A percentile compares a stretch with the other conserved stretches of the same genome.
phyloP scores from a whole-genome alignment of 2,329 filamentous ascomycete species.

The Emergomyces pasteurianus region DNA sequence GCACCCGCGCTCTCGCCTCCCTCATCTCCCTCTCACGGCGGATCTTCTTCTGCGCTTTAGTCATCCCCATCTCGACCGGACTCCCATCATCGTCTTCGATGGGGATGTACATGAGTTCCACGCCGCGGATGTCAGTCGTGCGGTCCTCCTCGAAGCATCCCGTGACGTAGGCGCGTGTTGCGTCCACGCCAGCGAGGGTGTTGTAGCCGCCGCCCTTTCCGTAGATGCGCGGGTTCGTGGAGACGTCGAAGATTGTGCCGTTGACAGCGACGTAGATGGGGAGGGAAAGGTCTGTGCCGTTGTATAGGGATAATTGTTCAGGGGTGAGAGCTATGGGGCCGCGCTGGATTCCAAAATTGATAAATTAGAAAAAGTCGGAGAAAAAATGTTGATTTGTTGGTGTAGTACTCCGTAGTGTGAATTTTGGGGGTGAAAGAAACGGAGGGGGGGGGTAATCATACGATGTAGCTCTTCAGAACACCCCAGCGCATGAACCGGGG shows the following conservation, averaged over 20 bases:
- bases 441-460: slow-evolving; percentile 30
- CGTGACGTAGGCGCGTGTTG: slow-evolving; percentile 78
- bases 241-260: slow-evolving; percentile 54
- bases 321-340: slow-evolving; percentile 61
- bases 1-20: slow-evolving; percentile 52
- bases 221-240: slow-evolving; percentile 46
- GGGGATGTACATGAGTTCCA: slow-evolving; percentile 70
- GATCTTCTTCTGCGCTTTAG: slow-evolving; percentile 34
- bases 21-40: slow-evolving; percentile 51
- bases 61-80: slow-evolving; percentile 20
- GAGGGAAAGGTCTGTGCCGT: slow-evolving; percentile 60
- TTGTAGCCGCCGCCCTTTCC: slow-evolving; percentile 77
- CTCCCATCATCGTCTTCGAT: slow-evolving; percentile 48
- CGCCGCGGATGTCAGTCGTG: slow-evolving; percentile 71
- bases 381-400: too few species aligned
- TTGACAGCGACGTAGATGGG: slow-evolving; percentile 85
- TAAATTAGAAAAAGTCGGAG: too few species aligned
- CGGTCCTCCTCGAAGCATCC: slow-evolving; percentile 83
- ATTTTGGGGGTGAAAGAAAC: slow-evolving; percentile 4
- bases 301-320: slow-evolving; percentile 58
- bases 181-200: slow-evolving; percentile 77
- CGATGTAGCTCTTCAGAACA: slow-evolving; percentile 50
- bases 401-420: too few species aligned
- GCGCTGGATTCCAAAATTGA: slow-evolving; percentile 19
- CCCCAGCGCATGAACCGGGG: slow-evolving; percentile 49